Evolutionary conservation across 192 early-diverging fungal species (phyloP).

Genomic region (Rhizophagus clarus): DNA sequence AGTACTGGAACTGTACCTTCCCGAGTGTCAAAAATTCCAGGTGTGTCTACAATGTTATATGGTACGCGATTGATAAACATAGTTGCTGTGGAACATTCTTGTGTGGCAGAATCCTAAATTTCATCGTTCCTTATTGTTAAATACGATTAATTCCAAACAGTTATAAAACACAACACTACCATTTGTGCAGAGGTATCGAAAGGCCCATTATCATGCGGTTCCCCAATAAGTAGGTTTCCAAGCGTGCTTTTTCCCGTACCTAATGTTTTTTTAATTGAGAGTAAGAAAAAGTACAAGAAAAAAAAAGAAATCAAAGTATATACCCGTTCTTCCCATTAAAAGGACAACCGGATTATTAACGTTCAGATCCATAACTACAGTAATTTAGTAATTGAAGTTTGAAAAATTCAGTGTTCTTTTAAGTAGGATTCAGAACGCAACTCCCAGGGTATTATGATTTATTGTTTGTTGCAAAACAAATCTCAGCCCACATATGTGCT

Average conservation of each 20-base stretch:
- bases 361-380: neutral
- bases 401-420: too few species aligned
- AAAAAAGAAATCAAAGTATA: neutral
- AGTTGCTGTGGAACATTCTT: neutral
- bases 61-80: neutral
- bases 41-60: slow-evolving; percentile 22
- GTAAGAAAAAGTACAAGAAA: neutral
- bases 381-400: too few species aligned
- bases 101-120: slow-evolving; percentile 20
- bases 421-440: too few species aligned
- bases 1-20: neutral
- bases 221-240: slow-evolving; percentile 13
- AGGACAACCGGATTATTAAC: neutral
- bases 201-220: neutral
- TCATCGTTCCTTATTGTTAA: neutral
- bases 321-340: slow-evolving; percentile 21
- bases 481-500: too few species aligned
- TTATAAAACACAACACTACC: neutral
- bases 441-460: too few species aligned
- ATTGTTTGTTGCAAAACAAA: too few species aligned
- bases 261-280: neutral
- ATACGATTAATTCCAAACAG: neutral
- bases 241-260: slow-evolving; percentile 31
- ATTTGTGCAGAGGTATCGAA: neutral
- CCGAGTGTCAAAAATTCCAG: slow-evolving; percentile 26